These are phyloP conservation scores for Cinnamomum micranthum DNA, from an alignment of 164 flowering plant species.

Conservation along the genomic window DNA sequence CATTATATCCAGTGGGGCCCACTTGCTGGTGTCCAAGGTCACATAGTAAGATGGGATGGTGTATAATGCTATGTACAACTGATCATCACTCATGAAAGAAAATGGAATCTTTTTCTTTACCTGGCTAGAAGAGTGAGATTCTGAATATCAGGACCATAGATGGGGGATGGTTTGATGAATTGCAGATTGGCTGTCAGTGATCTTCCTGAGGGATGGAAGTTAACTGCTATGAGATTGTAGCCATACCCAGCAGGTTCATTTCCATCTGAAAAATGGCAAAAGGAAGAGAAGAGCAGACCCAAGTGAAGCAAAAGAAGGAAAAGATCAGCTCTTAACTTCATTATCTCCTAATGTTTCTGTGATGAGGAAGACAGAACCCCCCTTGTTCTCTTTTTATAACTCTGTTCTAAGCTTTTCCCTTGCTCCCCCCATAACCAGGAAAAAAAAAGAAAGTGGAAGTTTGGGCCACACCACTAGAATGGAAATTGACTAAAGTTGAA, in stretches of 20 bases:
- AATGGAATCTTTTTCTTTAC: slow-evolving; percentile 14
- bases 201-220: slow-evolving; percentile 20
- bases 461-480: no score
- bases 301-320: neutral
- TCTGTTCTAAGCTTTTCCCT: no score
- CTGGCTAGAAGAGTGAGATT: slow-evolving; percentile 36
- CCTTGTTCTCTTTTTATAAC: no score
- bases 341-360: no score
- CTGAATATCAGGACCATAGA: slow-evolving; percentile 43
- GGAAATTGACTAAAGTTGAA: no score
- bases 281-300: neutral
- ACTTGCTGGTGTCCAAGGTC: no score
- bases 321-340: no score
- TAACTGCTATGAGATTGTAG: slow-evolving; percentile 23
- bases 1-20: neutral
- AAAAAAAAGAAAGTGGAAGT: no score
- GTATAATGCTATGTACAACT: no score
- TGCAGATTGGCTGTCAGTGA: slow-evolving; percentile 33
- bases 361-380: no score
- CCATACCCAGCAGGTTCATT: slow-evolving; percentile 33
- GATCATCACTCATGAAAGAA: neutral
- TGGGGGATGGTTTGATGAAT: slow-evolving; percentile 25
- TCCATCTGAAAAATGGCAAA: slow-evolving; percentile 3
- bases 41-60: no score
- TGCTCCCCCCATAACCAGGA: no score